These are phyloP conservation scores for Phytophthora europaea DNA, from an alignment of 352 stramenopile genomes.

Conservation along the genomic window DNA sequence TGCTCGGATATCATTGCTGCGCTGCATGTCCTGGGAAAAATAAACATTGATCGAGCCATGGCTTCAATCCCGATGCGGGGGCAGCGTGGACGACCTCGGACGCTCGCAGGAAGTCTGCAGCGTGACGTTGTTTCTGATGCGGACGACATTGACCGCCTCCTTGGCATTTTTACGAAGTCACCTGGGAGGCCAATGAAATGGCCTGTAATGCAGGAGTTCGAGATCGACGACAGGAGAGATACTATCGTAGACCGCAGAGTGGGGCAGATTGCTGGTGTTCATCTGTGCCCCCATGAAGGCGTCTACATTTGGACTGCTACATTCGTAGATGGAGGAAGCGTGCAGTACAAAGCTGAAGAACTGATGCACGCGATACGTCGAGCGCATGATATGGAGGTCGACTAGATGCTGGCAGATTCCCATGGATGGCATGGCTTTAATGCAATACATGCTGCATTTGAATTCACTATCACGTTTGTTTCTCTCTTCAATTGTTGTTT, in stretches of 20 bases:
- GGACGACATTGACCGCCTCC: slow-evolving; percentile 1
- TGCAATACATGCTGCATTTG: neutral
- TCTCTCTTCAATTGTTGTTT: neutral
- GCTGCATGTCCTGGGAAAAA: slow-evolving; percentile 12
- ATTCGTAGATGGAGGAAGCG: slow-evolving; percentile 8
- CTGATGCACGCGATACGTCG: slow-evolving; percentile 8
- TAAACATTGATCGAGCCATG: slow-evolving; percentile 5
- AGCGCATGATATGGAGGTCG: slow-evolving; percentile 1
- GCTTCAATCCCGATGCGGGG: slow-evolving; percentile 5
- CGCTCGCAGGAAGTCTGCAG: neutral
- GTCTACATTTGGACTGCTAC: slow-evolving; percentile 13
- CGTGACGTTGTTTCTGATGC: neutral
- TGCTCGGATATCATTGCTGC: slow-evolving; percentile 14
- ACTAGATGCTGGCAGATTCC: neutral
- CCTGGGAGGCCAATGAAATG: slow-evolving; percentile 9
- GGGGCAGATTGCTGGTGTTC: slow-evolving; percentile 9
- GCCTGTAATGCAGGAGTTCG: slow-evolving; percentile 11
- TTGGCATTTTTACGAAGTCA: neutral
- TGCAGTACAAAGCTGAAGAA: slow-evolving; percentile 6
- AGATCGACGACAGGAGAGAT: neutral
- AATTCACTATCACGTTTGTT: neutral
- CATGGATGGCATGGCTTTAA: neutral
- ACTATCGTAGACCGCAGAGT: slow-evolving; percentile 2
- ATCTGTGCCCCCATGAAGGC: slow-evolving; percentile 1
- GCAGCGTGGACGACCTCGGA: slow-evolving; percentile 1